These are phyloP conservation scores for Fusarium hainanense DNA, from an alignment of 2,329 filamentous ascomycete species.

Conservation along the genomic window DNA sequence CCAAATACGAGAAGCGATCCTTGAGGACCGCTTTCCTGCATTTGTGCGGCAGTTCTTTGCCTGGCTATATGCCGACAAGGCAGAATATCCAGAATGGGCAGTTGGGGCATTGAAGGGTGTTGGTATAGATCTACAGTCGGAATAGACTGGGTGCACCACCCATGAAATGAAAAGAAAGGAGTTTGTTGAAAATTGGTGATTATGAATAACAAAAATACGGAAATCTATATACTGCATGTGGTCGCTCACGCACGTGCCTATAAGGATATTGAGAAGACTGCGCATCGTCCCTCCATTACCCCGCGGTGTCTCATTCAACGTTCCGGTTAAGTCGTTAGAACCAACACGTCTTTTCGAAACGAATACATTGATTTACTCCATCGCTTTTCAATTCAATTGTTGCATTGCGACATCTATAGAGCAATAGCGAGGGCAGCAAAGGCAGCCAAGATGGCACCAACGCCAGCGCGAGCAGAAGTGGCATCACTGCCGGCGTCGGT, in stretches of 20 bases:
- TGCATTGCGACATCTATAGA: conserved; percentile 33
- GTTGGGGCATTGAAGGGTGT: conserved; percentile 81
- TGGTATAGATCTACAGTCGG: conserved; percentile 71
- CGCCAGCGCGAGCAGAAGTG: conserved; percentile 31
- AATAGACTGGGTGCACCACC: conserved; percentile 20
- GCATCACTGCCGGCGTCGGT: conserved; percentile 33
- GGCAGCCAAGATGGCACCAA: conserved; percentile 39
- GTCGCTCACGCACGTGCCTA: conserved; percentile 22
- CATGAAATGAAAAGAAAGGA: conserved; percentile 6
- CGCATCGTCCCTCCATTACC: conserved; percentile 18
- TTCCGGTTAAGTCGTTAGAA: conserved; percentile 35
- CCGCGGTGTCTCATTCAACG: conserved; percentile 40
- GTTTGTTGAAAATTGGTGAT: conserved; percentile 13
- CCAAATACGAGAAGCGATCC: conserved; percentile 77
- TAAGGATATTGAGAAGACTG: conserved; percentile 18
- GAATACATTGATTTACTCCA: conserved; percentile 13
- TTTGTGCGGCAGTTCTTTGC: conserved; percentile 84
- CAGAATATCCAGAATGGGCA: conserved; percentile 84
- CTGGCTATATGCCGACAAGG: conserved; percentile 71
- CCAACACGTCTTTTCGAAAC: conserved; percentile 14
- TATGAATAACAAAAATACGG: conserved; percentile 31
- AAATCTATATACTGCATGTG: conserved; percentile 39
- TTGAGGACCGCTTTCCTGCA: conserved; percentile 82
- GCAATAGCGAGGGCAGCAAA: conserved; percentile 39
- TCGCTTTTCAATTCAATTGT: background rate